Conservation (phyloP, 2,329 filamentous ascomycete species). For the Pestalotiopsis sp. region DNA sequence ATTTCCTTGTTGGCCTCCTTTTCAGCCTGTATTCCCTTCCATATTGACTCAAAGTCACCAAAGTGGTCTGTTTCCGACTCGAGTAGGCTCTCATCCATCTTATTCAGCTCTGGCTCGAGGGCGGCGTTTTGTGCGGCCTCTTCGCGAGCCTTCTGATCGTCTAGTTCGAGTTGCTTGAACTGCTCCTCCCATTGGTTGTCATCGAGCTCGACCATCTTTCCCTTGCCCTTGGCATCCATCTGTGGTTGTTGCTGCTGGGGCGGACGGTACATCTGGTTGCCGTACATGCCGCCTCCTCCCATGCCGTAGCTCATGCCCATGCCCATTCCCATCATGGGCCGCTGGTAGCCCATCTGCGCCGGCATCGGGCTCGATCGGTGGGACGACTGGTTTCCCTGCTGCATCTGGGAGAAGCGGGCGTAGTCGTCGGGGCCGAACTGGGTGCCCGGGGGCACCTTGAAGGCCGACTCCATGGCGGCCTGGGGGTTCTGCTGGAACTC, state of each 20-base stretch:
- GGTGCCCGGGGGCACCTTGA: slow-evolving; percentile 58
- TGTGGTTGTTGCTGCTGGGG: slow-evolving; percentile 45
- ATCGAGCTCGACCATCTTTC: slow-evolving; percentile 91
- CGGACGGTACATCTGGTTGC: slow-evolving; percentile 56
- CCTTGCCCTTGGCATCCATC: slow-evolving; percentile 73
- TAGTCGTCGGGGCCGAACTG: slow-evolving; percentile 85
- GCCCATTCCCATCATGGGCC: slow-evolving; percentile 40
- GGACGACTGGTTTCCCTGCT: slow-evolving; percentile 49
- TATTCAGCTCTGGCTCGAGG: slow-evolving; percentile 84
- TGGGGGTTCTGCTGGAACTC: slow-evolving; percentile 55
- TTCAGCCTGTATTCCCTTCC: slow-evolving; percentile 81
- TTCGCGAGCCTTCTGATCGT: slow-evolving; percentile 53
- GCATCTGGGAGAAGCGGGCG: slow-evolving; percentile 78
- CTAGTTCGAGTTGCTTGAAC: slow-evolving; percentile 83
- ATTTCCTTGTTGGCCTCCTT: slow-evolving; percentile 69
- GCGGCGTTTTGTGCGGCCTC: slow-evolving; percentile 49
- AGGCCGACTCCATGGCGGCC: slow-evolving; percentile 72
- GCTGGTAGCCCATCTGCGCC: slow-evolving; percentile 52
- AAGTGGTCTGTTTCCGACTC: slow-evolving; percentile 75
- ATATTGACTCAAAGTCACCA: slow-evolving; percentile 89
- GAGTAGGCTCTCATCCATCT: slow-evolving; percentile 70
- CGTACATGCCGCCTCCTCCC: slow-evolving; percentile 53
- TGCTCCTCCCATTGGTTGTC: slow-evolving; percentile 96
- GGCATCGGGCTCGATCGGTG: slow-evolving; percentile 61
- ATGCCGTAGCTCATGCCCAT: slow-evolving; percentile 58